Percentiles rank a stretch among this genome's conserved stretches.
Evolutionary conservation across 192 early-diverging fungal species (phyloP).

Genomic region (Dissophora ornata): DNA sequence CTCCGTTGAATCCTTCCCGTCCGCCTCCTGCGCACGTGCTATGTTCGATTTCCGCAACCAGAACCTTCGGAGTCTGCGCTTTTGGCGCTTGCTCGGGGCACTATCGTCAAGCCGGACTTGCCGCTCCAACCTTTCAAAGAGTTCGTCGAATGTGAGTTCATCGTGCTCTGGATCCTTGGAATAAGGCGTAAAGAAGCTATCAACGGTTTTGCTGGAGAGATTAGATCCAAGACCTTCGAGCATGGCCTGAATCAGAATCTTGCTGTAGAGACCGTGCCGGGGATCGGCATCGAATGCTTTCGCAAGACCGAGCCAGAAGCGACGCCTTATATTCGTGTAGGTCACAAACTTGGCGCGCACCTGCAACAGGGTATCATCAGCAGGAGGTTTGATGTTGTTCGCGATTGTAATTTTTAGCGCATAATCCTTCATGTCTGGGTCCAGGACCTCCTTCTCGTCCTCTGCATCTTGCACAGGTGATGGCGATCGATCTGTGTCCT

Average conservation of each 20-base stretch:
- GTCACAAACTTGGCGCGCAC: conserved; percentile 77
- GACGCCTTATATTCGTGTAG: conserved; percentile 70
- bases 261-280: conserved; percentile 63
- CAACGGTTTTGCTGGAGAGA: conserved; percentile 72
- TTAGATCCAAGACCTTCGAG: conserved; percentile 77
- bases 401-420: conserved; percentile 27
- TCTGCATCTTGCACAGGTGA: conserved; percentile 14
- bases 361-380: conserved; percentile 56
- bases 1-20: not conserved
- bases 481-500: conserved; percentile 13
- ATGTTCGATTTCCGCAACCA: conserved; percentile 27
- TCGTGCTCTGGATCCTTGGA: conserved; percentile 64
- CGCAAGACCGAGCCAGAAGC: conserved; percentile 81
- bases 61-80: conserved; percentile 37
- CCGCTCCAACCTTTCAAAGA: conserved; percentile 72
- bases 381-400: conserved; percentile 27
- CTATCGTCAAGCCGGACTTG: conserved; percentile 46
- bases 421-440: conserved; percentile 46
- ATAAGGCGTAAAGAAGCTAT: conserved; percentile 66
- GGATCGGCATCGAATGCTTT: conserved; percentile 72
- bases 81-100: conserved; percentile 20
- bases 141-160: conserved; percentile 74
- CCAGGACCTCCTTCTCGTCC: conserved; percentile 34
- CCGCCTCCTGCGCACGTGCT: not conserved
- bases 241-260: conserved; percentile 70